These are phyloP conservation scores for Cordyceps cicadae DNA, from an alignment of 2,329 filamentous ascomycete genomes.

Conservation along the genomic window DNA sequence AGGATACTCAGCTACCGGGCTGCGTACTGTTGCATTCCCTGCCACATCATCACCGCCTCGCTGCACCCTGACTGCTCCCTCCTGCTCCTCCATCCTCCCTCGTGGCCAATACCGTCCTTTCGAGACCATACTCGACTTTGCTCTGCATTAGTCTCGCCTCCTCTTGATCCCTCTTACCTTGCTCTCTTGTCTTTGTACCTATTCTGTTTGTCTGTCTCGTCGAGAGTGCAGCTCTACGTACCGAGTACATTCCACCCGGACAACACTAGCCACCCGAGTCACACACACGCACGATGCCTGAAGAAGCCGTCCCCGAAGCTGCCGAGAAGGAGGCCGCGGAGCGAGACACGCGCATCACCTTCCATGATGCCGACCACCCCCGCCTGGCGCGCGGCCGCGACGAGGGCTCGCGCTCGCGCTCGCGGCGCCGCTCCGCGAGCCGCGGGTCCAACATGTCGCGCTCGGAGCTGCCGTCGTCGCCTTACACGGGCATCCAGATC, in stretches of 20 bases:
- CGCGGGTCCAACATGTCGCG: slow-evolving; percentile 16
- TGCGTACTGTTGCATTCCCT: not conserved
- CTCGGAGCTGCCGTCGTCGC: slow-evolving; percentile 22
- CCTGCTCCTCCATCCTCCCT: not conserved
- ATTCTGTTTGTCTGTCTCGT: not conserved
- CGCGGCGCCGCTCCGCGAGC: slow-evolving; percentile 18
- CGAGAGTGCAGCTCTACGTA: not conserved
- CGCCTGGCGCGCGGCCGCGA: slow-evolving; percentile 7
- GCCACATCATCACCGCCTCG: not conserved
- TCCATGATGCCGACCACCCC: slow-evolving; percentile 18
- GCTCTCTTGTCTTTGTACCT: not conserved
- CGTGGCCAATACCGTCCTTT: not conserved
- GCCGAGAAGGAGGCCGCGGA: slow-evolving; percentile 18
- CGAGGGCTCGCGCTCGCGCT: slow-evolving; percentile 15
- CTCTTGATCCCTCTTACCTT: not conserved
- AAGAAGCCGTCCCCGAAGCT: slow-evolving; percentile 15
- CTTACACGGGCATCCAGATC: slow-evolving; percentile 30
- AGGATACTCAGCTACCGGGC: not conserved
- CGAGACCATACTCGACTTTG: not conserved
- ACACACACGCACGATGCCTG: slow-evolving; percentile 14
- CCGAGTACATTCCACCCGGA: not conserved
- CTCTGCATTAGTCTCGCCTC: slow-evolving; percentile 1
- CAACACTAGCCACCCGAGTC: not conserved
- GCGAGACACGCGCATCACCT: slow-evolving; percentile 20
- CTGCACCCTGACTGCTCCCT: not conserved